phyloP scores from a whole-genome alignment of 2,329 filamentous ascomycete species.

The Microcera coccophila region DNA sequence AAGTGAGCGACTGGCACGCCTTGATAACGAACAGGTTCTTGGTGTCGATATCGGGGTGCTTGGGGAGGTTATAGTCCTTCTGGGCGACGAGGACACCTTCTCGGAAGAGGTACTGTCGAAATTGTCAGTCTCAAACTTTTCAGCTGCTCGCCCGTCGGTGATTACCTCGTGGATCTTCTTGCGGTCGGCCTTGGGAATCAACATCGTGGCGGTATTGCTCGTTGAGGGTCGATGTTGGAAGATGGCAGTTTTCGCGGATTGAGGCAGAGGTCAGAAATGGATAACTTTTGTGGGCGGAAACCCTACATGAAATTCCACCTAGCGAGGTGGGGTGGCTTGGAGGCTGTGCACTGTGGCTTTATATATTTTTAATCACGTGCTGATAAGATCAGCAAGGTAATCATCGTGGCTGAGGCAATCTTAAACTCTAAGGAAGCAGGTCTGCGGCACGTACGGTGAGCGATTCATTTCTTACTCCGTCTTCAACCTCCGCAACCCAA shows the following conservation, averaged over 20 bases:
- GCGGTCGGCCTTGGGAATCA: conserved; percentile 99
- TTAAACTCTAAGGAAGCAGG: too few relatives aligned
- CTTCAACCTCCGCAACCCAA: conserved; percentile 2
- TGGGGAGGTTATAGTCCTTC: conserved; percentile 98
- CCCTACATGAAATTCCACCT: conserved; percentile 37
- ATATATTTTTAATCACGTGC: conserved; percentile 28
- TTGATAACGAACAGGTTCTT: conserved; percentile 99
- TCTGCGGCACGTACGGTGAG: too few relatives aligned
- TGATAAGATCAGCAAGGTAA: conserved; percentile 17
- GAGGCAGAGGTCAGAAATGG: conserved; percentile 40
- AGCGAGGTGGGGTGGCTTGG: conserved; percentile 33
- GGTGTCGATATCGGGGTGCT: conserved; percentile 97
- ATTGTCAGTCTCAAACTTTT: conserved; percentile 27
- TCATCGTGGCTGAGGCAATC: not conserved
- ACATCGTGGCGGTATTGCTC: conserved; percentile 63
- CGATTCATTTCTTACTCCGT: not conserved
- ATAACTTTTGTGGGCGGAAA: conserved; percentile 46
- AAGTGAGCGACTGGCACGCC: conserved; percentile 96
- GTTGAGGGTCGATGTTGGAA: conserved; percentile 49
- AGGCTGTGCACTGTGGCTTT: conserved; percentile 22
- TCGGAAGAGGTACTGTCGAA: conserved; percentile 83
- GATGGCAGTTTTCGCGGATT: conserved; percentile 38
- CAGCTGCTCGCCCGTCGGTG: conserved; percentile 11
- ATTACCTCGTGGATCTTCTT: conserved; percentile 95
- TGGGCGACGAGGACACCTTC: conserved; percentile 92